These are phyloP conservation scores for Vararia minispora DNA, from an alignment of 768 basidiomycete species.

Conservation along the genomic window DNA sequence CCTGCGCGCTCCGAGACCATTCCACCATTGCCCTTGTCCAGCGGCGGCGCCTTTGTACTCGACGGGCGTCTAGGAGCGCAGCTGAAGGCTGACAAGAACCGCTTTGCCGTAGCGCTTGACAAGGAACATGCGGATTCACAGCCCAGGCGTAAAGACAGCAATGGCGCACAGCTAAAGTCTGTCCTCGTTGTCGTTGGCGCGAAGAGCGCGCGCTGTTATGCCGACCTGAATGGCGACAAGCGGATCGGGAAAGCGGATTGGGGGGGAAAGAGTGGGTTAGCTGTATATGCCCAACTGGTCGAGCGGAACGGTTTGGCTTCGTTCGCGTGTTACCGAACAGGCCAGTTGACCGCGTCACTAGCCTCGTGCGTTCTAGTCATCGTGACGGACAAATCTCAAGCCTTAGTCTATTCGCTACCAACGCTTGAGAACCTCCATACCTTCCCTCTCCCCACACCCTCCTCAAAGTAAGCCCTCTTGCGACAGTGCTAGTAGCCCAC, in stretches of 20 bases:
- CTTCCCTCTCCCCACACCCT: slow-evolving; percentile 4
- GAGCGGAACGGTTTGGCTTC: slow-evolving; percentile 42
- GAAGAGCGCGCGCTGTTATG: slow-evolving; percentile 45
- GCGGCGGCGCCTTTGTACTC: slow-evolving; percentile 41
- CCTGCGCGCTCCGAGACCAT: slow-evolving; percentile 26
- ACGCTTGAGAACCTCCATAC: slow-evolving; percentile 46
- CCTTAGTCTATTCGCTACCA: slow-evolving; percentile 52
- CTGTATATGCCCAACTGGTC: slow-evolving; percentile 42
- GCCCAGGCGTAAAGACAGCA: slow-evolving; percentile 13
- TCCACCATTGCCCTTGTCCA: slow-evolving; percentile 33
- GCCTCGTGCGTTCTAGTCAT: slow-evolving; percentile 39
- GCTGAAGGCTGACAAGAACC: slow-evolving; percentile 31
- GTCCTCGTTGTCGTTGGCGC: slow-evolving; percentile 43
- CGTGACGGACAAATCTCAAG: slow-evolving; percentile 38
- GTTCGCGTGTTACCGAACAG: not conserved
- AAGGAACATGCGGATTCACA: not conserved
- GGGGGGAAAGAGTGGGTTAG: slow-evolving; percentile 38
- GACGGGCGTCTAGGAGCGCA: slow-evolving; percentile 39
- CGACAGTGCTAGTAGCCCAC: too few species aligned
- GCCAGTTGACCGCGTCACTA: slow-evolving; percentile 20
- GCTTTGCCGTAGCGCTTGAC: slow-evolving; percentile 27
- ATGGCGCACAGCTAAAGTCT: slow-evolving; percentile 21
- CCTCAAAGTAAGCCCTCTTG: slow-evolving; percentile 9
- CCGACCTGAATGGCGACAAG: slow-evolving; percentile 57
- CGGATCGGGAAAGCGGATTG: slow-evolving; percentile 58